Conservation (phyloP, 2,329 filamentous ascomycete genomes). For the Cladobotryum protrusum region DNA sequence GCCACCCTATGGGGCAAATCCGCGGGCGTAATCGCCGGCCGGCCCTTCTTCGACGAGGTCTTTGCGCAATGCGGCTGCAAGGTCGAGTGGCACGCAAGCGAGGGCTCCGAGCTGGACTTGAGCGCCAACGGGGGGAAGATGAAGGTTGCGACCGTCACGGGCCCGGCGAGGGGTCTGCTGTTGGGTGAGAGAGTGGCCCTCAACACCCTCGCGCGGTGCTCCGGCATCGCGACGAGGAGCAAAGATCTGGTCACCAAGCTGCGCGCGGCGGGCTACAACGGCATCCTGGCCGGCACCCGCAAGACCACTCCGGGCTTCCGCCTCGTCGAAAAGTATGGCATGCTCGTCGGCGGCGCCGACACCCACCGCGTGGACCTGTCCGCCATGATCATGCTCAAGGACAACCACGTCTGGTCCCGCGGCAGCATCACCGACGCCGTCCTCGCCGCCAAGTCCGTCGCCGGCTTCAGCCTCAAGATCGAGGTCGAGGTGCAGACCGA, state of each 20-base stretch:
- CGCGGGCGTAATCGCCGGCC: conserved; percentile 77
- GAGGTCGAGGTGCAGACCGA: conserved; percentile 93
- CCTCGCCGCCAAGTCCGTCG: conserved; percentile 71
- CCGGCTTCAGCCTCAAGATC: conserved; percentile 86
- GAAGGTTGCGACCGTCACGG: conserved; percentile 72
- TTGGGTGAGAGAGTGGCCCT: conserved; percentile 91
- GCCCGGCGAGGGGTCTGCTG: conserved; percentile 72
- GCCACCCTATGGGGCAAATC: conserved; percentile 65
- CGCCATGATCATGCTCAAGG: conserved; percentile 98
- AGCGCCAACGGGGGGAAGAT: conserved; percentile 43
- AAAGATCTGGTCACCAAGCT: conserved; percentile 49
- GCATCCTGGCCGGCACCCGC: conserved; percentile 84
- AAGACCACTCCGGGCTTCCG: conserved; percentile 97
- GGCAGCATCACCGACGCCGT: conserved; percentile 84
- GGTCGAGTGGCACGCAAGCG: conserved; percentile 80
- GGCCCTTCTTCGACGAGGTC: conserved; percentile 93
- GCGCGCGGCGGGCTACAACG: conserved; percentile 64
- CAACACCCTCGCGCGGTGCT: conserved; percentile 85
- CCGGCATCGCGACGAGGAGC: conserved; percentile 74
- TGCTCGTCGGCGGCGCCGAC: conserved; percentile 90
- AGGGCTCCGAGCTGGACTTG: conserved; percentile 65
- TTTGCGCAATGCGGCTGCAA: conserved; percentile 84
- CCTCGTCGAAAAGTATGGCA: conserved; percentile 95
- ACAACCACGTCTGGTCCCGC: conserved; percentile 94
- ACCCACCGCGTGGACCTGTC: conserved; percentile 85